A percentile compares a stretch with the other conserved stretches of the same genome.
Evolutionary conservation across 2,329 filamentous ascomycete genomes (phyloP).

Genomic region (Cercospora brassicicola): DNA sequence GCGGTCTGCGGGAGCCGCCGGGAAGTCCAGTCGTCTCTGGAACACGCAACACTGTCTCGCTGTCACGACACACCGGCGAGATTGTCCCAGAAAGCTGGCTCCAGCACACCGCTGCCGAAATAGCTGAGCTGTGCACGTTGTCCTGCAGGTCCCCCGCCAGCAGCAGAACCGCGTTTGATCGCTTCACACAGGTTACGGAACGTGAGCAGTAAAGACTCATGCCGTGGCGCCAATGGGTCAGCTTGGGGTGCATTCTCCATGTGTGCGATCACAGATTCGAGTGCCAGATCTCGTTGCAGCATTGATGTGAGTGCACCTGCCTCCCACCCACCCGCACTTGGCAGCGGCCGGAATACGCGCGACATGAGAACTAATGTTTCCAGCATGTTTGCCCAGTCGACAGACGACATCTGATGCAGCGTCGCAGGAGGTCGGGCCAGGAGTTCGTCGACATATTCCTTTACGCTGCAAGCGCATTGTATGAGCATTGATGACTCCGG

Average conservation of each 20-base stretch:
- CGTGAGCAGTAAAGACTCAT: constrained; percentile 21
- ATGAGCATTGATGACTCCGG: constrained; percentile 29
- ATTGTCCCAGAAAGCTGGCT: constrained; percentile 21
- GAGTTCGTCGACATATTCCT: constrained; percentile 35
- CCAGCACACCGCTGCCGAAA: constrained; percentile 24
- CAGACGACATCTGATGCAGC: constrained; percentile 29
- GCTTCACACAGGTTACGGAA: constrained; percentile 25
- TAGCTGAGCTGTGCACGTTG: constrained; percentile 2
- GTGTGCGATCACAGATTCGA: constrained; percentile 26
- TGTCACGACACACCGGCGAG: constrained; percentile 10
- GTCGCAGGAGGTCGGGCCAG: constrained; percentile 25
- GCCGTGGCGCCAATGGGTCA: constrained; percentile 27
- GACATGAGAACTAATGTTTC: constrained; percentile 30
- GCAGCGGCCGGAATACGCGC: constrained; percentile 21
- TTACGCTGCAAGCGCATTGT: constrained; percentile 31
- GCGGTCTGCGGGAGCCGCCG: background rate
- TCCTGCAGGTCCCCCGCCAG: constrained; percentile 6
- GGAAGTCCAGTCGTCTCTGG: background rate
- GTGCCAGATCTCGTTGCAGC: constrained; percentile 27
- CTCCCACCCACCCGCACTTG: constrained; percentile 27
- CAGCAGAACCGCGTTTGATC: constrained; percentile 22
- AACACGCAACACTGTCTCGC: background rate
- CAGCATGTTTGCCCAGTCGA: constrained; percentile 33
- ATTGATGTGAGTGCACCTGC: constrained; percentile 30
- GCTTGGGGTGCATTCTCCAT: constrained; percentile 25